Conservation (phyloP, 2,329 filamentous ascomycete species). For the Cladorrhinum sp. region DNA sequence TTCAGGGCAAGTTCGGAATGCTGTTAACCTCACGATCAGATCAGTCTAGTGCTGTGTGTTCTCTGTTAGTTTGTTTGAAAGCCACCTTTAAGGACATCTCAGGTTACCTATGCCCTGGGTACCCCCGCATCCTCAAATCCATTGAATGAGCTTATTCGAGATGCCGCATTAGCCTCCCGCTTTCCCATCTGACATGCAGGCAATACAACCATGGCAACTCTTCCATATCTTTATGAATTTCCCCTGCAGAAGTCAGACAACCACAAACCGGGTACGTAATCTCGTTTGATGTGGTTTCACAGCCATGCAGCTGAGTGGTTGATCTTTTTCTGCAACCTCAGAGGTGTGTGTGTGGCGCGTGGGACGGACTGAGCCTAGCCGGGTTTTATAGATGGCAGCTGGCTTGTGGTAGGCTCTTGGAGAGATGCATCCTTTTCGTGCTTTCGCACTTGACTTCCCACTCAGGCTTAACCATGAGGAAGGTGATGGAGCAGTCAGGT, state of each 20-base stretch:
- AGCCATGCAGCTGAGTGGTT: slow-evolving; percentile 14
- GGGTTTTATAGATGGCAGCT: neutral
- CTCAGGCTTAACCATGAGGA: too few species aligned
- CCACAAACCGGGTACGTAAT: slow-evolving; percentile 23
- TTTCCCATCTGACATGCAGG: neutral
- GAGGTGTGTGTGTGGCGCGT: slow-evolving; percentile 5
- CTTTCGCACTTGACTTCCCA: too few species aligned
- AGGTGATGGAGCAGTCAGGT: too few species aligned
- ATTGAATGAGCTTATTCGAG: neutral
- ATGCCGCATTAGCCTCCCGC: slow-evolving; percentile 6
- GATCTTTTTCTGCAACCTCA: neutral
- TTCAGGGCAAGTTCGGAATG: neutral
- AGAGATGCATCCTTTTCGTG: too few species aligned
- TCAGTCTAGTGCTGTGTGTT: neutral
- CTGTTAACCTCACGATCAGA: neutral
- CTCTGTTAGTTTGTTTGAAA: neutral
- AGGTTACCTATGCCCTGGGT: too few species aligned
- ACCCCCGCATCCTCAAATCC: neutral
- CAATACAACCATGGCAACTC: neutral
- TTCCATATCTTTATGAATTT: slow-evolving; percentile 8
- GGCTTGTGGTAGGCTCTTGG: too few species aligned
- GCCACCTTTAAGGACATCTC: too few species aligned
- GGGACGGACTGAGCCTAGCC: neutral
- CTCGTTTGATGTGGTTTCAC: slow-evolving; percentile 15
- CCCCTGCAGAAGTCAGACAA: slow-evolving; percentile 1